Conservation (phyloP, 2,329 filamentous ascomycete genomes). For the Diaporthe vexans region DNA sequence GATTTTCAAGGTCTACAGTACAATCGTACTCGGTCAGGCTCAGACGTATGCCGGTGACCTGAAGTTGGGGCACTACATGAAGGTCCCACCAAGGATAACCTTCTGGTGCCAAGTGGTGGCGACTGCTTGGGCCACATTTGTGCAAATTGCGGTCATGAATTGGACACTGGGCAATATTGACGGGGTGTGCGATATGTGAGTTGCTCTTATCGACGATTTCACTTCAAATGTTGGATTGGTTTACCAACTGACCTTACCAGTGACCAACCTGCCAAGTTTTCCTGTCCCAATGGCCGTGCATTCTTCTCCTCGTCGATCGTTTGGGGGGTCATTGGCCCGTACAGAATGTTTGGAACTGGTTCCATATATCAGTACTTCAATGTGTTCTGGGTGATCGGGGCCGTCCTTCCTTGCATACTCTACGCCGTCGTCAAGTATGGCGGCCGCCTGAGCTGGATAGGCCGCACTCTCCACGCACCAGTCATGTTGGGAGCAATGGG, state of each 20-base stretch:
- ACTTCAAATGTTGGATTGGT: slow-evolving; percentile 50
- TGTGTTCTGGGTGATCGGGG: slow-evolving; percentile 68
- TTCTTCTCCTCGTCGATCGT: slow-evolving; percentile 68
- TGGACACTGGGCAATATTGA: slow-evolving; percentile 62
- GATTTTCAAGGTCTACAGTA: slow-evolving; percentile 67
- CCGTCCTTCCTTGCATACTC: slow-evolving; percentile 61
- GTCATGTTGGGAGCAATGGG: slow-evolving; percentile 69
- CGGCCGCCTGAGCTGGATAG: slow-evolving; percentile 45
- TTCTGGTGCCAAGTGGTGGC: slow-evolving; percentile 57
- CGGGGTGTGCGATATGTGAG: slow-evolving; percentile 60
- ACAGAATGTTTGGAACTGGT: slow-evolving; percentile 67
- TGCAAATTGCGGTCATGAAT: slow-evolving; percentile 62
- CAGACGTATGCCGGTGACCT: slow-evolving; percentile 52
- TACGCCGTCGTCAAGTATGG: slow-evolving; percentile 55
- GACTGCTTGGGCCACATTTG: slow-evolving; percentile 58
- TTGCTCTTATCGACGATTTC: neutral
- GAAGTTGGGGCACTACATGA: slow-evolving; percentile 56
- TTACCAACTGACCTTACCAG: slow-evolving; percentile 53
- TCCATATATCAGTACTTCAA: slow-evolving; percentile 65
- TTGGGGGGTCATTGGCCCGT: slow-evolving; percentile 71
- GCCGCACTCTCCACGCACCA: slow-evolving; percentile 68
- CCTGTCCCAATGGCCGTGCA: slow-evolving; percentile 57
- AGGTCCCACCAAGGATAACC: slow-evolving; percentile 59
- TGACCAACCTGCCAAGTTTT: slow-evolving; percentile 59
- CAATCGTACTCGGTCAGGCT: slow-evolving; percentile 54